Conservation (phyloP, 2,329 filamentous ascomycete species). For the Calonectria pauciramosa region DNA sequence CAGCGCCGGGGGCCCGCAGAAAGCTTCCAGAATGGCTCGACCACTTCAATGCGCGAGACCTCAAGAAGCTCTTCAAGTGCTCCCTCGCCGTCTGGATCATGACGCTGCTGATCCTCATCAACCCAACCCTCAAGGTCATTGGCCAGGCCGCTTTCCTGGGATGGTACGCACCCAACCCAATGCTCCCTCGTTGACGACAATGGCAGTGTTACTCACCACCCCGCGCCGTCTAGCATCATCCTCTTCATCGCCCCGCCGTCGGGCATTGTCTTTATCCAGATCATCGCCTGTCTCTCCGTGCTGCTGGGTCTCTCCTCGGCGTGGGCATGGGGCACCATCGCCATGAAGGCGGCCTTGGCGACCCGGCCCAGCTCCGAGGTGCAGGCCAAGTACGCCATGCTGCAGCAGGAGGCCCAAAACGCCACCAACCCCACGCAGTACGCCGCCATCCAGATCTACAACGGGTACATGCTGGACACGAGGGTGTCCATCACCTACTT, state of each 20-base stretch:
- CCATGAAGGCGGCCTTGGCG: conserved; percentile 39
- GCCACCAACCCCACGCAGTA: conserved; percentile 32
- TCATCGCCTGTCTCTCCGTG: conserved; percentile 29
- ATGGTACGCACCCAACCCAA: conserved; percentile 9
- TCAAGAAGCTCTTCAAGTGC: conserved; percentile 40
- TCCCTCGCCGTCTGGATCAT: conserved; percentile 39
- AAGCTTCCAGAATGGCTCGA: conserved; percentile 35
- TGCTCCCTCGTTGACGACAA: background rate
- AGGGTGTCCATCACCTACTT: conserved; percentile 36
- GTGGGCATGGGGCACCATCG: conserved; percentile 37
- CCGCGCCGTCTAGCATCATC: conserved; percentile 24
- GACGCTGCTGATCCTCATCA: conserved; percentile 37
- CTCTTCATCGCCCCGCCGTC: conserved; percentile 40
- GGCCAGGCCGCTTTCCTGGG: conserved; percentile 32
- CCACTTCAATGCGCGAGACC: conserved; percentile 39
- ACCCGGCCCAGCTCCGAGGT: conserved; percentile 32
- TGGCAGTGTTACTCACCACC: background rate
- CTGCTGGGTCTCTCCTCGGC: conserved; percentile 28
- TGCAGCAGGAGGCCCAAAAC: conserved; percentile 33
- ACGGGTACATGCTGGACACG: conserved; percentile 37
- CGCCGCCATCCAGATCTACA: conserved; percentile 26
- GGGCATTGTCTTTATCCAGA: conserved; percentile 37
- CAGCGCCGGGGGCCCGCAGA: background rate
- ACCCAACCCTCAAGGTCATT: conserved; percentile 30
- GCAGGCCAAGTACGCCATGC: conserved; percentile 25